phyloP scores from a whole-genome alignment of 2,329 filamentous ascomycete species.

The Hypoxylon sp. region DNA sequence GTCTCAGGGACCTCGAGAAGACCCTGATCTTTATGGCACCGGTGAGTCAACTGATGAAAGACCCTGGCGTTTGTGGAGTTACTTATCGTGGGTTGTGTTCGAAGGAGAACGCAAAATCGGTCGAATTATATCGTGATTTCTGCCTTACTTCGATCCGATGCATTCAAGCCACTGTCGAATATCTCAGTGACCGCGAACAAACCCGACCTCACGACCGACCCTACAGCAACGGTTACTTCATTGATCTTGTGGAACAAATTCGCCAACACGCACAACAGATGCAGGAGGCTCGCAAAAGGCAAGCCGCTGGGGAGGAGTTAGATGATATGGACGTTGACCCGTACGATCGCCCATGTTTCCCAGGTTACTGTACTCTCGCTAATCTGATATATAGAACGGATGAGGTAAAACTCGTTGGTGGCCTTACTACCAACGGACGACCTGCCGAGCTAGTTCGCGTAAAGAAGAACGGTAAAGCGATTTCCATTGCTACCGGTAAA shows the following conservation, averaged over 20 bases:
- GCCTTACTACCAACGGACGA: slow-evolving; percentile 83
- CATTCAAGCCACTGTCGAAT: slow-evolving; percentile 89
- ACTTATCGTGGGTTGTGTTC: slow-evolving; percentile 78
- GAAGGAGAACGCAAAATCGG: slow-evolving; percentile 84
- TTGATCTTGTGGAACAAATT: slow-evolving; percentile 96
- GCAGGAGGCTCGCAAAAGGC: slow-evolving; percentile 78
- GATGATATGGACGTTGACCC: slow-evolving; percentile 72
- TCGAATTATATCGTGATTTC: slow-evolving; percentile 84
- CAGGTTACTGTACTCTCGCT: slow-evolving; percentile 41
- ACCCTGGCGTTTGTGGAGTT: slow-evolving; percentile 72
- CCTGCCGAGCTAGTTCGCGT: slow-evolving; percentile 88
- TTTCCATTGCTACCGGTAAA: slow-evolving; percentile 81
- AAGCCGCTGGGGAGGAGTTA: slow-evolving; percentile 65
- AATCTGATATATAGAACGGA: slow-evolving; percentile 64
- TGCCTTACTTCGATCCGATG: slow-evolving; percentile 92
- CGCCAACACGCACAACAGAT: slow-evolving; percentile 89
- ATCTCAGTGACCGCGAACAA: slow-evolving; percentile 88
- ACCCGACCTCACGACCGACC: slow-evolving; percentile 86
- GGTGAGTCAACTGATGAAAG: slow-evolving; percentile 79
- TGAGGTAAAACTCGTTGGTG: slow-evolving; percentile 84
- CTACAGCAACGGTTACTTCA: slow-evolving; percentile 96
- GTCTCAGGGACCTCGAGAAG: slow-evolving; percentile 94
- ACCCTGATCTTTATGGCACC: slow-evolving; percentile 90
- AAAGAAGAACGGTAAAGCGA: slow-evolving; percentile 82
- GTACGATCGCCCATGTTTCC: slow-evolving; percentile 60